Base-by-base conservation (phyloP, 2,329 filamentous ascomycete species). In the Anisogramma anomala region DNA sequence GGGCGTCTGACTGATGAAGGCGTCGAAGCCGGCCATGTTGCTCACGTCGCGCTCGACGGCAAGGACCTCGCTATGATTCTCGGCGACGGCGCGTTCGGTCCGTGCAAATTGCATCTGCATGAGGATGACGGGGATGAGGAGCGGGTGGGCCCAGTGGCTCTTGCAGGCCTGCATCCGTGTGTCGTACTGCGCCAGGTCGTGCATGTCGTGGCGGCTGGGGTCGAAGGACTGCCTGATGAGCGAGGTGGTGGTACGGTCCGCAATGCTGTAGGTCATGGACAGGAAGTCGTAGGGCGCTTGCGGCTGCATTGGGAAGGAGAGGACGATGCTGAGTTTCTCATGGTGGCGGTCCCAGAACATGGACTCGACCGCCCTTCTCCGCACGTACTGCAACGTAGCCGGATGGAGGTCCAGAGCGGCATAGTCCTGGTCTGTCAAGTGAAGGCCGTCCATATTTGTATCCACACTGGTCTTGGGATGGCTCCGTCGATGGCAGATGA, bases 271-370 rank as follows among this genome's bases (percentile, higher is more conserved):
- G 4, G 63, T 61, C 62, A 68, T 64, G 31, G 64, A 67, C 8
- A 68, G 53, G 46, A 68, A 68, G 50, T 68, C 65, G 34, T 64
- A 68, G 0, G 65, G 65, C 0, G 65, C 64, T 32, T 59, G 61
- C 17, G 65, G 62, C 39, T 63, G 61, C 17, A 58, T 57, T 3
- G 65, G 66, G 48, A 68, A 68, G 25, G 63, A 63, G 38, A 68
- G 55, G 38, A 68, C 63, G 27, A 68, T 47, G 38, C 59, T 63
- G 36, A 63, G 46, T 20, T 58, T 58, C 8, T 56, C 57, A 30
- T 55, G 54, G 25, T 61, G 58, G 15, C 58, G 57, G 23, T 61
- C 62, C 61, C 61, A 63, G 39, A 63, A 62, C 23, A 59, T 57
- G 8, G 59, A 62, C 45, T 63, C 61, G 26, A 60, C 62, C 2